These are phyloP conservation scores for Stephanodiscus triporus DNA, from an alignment of 108 stramenopile genomes.

Conservation along the genomic window DNA sequence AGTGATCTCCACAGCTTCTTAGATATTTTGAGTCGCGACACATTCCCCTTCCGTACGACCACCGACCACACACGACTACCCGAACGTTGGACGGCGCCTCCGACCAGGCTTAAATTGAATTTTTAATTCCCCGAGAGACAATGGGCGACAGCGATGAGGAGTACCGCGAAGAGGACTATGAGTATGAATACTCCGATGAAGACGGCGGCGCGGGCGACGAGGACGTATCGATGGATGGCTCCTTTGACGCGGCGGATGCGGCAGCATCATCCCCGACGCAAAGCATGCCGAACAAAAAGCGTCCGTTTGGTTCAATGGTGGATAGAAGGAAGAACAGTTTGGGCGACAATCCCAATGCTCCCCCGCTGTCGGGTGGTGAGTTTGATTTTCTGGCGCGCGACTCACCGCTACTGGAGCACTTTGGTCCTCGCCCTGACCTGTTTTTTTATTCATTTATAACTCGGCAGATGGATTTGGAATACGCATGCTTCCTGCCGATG, in stretches of 20 bases:
- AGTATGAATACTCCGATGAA: slow-evolving; percentile 59
- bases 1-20: no score
- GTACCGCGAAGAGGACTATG: slow-evolving; percentile 54
- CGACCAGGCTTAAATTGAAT: neutral
- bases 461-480: slow-evolving; percentile 52
- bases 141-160: slow-evolving; percentile 37
- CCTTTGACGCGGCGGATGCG: slow-evolving; percentile 17
- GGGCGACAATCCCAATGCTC: slow-evolving; percentile 51
- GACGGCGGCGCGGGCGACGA: slow-evolving; percentile 28
- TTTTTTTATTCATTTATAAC: neutral
- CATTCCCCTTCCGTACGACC: no score
- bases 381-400: slow-evolving; percentile 12
- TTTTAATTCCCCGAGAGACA: slow-evolving; percentile 3
- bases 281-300: slow-evolving; percentile 25
- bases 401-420: slow-evolving; percentile 1
- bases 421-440: neutral
- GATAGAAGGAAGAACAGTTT: slow-evolving; percentile 11
- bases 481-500: slow-evolving; percentile 70
- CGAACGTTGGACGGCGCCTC: no score
- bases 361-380: slow-evolving; percentile 32
- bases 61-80: no score
- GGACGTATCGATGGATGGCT: slow-evolving; percentile 31
- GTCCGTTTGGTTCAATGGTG: slow-evolving; percentile 13
- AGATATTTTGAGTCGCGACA: no score
- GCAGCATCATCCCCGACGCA: slow-evolving; percentile 1